Base-by-base conservation (phyloP, 2,329 filamentous ascomycete genomes). In the Beauveria caledonica region DNA sequence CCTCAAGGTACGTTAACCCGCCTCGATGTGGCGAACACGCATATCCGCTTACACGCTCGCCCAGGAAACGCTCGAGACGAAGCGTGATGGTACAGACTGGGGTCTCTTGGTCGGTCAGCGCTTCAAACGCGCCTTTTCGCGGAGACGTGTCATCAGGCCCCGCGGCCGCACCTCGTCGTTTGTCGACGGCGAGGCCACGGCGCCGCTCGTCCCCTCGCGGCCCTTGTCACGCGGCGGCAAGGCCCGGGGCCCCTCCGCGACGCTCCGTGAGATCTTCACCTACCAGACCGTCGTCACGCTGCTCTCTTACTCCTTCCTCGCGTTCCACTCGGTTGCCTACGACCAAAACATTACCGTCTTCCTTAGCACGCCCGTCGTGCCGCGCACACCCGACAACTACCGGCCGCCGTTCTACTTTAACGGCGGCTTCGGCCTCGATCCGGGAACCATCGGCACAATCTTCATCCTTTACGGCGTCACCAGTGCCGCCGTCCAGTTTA, bases 331-430 rank as follows among this genome's bases (percentile, higher is more conserved):
- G 0, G 85, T 95, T 44, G 86, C 90, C 1, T 97, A 86, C 69
- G 93, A 97, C 72, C 92, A 96, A 69, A 80, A 93, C 2, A 82
- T 97, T 1, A 89, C 92, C 3, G 90, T 97, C 1, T 96, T 96
- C 71, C 82, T 97, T 68, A 89, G 96, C 73, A 88, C 90, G 64
- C 87, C 88, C 0, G 69, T 79, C 5, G 73, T 82, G 39, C 73
- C 82, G 51, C 80, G 83, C 61, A 83, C 84, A 0, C 75, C 81
- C 0, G 77, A 85, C 11, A 84, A 84, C 67, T 83, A 79, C 0
- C 75, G 78, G 2, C 79, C 90, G 0, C 92, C 92, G 0, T 87
- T 97, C 68, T 88, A 89, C 68, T 97, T 97, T 68, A 80, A 82
- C 2, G 87, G 90, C 42, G 92, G 92, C 0, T 95, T 95, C 68